Evolutionary conservation across 2,329 filamentous ascomycete species (phyloP), one percentile per base, ranked within the genome.

Genomic region (Cordyceps fumosorosea): DNA sequence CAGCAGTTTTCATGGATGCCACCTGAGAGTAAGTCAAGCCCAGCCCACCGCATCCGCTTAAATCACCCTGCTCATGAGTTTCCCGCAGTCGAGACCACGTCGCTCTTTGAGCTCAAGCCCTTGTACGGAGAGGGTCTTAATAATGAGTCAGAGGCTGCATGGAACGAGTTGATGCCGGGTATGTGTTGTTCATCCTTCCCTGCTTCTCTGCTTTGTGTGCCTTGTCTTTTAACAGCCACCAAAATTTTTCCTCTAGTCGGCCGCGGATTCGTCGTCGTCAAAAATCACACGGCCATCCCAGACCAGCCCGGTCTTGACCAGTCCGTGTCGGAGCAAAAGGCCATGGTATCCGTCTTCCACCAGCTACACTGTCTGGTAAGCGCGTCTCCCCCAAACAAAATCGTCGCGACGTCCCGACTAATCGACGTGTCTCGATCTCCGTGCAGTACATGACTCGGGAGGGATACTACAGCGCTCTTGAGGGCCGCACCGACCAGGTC

Each of bases 401-500:
- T 54, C 44, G 16, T 37, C 34, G 8, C 1, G 6, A 1, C 12
- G 12, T 14, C 34, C 34, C 11, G 11, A 14, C 34, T 37, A 12
- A 37, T 37, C 34, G 8, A 11, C 34, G 12, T 14, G 34, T 37
- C 3, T 29, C 29, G 8, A 29, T 29, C 29, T 29, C 29, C 5
- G 34, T 12, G 20, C 22, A 65, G 64, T 65, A 65, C 51, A 62
- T 62, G 53, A 56, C 58, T 3, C 59, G 59, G 16, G 52, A 51
- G 14, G 64, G 54, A 11, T 65, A 63, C 32, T 65, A 56, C 54
- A 56, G 55, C 22, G 64, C 64, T 4, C 57, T 54, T 12, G 45
- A n/a, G 4, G 76, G 64, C 24, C 59, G 16, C 20, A 34, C 5
- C 22, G 24, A 18, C 51, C 53, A 29, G 37, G 51, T 54, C n/a